Evolutionary conservation across 1,284 basidiomycete genomes (phyloP), one percentile per base, ranked within the genome.

Genomic region (Jaminaea rosea): DNA sequence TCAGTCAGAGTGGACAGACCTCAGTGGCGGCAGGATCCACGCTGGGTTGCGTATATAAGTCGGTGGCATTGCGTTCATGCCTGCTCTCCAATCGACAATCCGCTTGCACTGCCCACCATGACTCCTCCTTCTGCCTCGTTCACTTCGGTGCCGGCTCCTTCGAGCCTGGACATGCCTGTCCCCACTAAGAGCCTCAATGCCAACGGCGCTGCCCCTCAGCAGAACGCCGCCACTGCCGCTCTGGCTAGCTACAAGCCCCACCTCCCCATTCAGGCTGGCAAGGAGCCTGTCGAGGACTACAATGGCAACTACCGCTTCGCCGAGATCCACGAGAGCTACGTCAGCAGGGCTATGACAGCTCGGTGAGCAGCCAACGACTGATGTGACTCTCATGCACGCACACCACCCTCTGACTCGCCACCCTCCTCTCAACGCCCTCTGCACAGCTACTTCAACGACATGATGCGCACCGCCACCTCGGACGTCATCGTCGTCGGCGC

Each of bases 401-500:
- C 10, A 5, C 28, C 15, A 9, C 28, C n/a, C n/a, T 44, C 15
- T 37, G 46, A 11, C 46, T 44, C 26, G 46, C 5, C 21, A 47
- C 28, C 5, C 24, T 9, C 9, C 10, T 46, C 29, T 31, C 15
- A 15, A 8, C 15, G 29, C 29, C 8, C 29, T 15, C 8, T 31
- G 9, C 15, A 47, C 15, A 59, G 65, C 10, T 71, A 72, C 56
- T 66, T 62, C 56, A 37, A 53, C 28, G 67, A 67, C 53, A 68
- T 72, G 67, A 65, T 72, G 61, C 53, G 61, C 26, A 54, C 63
- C 4, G 81, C 80, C 26, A 76, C 88, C 10, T 86, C 85, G 26
- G 87, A 88, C 67, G 81, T 88, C 11, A 84, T 87, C 46, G 83
- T 88, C 46, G 24, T 48, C 23, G 46, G 46, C 5, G 85, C 85